Evolutionary conservation across 805 yeast species (phyloP).

Genomic region (Scheffersomyces stipitis): DNA sequence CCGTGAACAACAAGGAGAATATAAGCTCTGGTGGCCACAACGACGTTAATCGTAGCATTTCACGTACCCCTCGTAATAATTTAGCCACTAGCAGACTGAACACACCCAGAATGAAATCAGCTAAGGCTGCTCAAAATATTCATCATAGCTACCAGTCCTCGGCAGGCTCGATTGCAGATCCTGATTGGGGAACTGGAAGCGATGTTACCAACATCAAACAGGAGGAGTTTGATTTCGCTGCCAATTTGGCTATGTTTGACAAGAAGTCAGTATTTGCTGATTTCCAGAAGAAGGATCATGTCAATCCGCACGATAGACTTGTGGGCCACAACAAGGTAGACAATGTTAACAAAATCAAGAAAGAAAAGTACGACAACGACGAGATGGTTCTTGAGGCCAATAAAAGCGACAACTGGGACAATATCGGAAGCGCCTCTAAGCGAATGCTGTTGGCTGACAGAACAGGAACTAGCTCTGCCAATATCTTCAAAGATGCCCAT

Average conservation of each 20-base stretch:
- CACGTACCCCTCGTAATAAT: conserved; percentile 1
- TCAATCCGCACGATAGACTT: conserved; percentile 59
- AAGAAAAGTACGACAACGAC: conserved; percentile 59
- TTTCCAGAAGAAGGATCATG: conserved; percentile 61
- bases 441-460: conserved; percentile 2
- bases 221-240: conserved; percentile 82
- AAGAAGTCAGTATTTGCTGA: conserved; percentile 78
- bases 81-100: conserved; percentile 1
- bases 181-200: conserved; percentile 47
- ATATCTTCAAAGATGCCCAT: conserved; percentile 16
- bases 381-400: conserved; percentile 66
- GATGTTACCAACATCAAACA: conserved; percentile 49
- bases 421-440: conserved; percentile 23
- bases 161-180: conserved; percentile 22
- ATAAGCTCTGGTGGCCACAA: too few species aligned
- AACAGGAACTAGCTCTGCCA: conserved; percentile 4
- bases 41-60: conserved; percentile 3
- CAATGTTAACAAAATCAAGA: conserved; percentile 19
- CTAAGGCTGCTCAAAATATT: conserved; percentile 1
- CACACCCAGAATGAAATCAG: conserved; percentile 6
- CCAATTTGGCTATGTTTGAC: conserved; percentile 78
- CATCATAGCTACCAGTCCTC: conserved; percentile 4
- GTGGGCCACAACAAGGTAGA: conserved; percentile 70
- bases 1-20: conserved; percentile 2
- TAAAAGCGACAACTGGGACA: conserved; percentile 55